A percentile compares a stretch with the other conserved stretches of the same genome.
Conservation (phyloP, 2,329 filamentous ascomycete genomes). For the Amphichorda felina region DNA sequence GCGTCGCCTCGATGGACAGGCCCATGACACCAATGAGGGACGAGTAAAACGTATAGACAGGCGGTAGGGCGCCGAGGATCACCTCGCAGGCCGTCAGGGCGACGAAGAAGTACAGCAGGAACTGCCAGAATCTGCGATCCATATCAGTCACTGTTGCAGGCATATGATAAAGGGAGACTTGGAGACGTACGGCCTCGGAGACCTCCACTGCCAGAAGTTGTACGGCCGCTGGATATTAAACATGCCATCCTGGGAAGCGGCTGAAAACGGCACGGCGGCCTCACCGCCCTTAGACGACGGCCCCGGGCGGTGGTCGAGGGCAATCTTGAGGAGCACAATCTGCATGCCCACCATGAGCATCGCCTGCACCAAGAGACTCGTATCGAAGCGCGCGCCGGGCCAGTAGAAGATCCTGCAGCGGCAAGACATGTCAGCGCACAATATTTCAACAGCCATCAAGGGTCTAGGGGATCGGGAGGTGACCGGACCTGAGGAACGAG, state of each 20-base stretch:
- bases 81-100: slow-evolving; percentile 52
- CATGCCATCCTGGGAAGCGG: slow-evolving; percentile 13
- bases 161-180: neutral
- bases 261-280: slow-evolving; percentile 49
- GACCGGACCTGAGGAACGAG: slow-evolving; percentile 47
- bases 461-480: neutral
- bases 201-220: slow-evolving; percentile 75
- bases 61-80: slow-evolving; percentile 45
- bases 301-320: slow-evolving; percentile 53
- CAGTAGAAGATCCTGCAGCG: slow-evolving; percentile 54
- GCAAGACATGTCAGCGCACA: slow-evolving; percentile 6
- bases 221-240: slow-evolving; percentile 47
- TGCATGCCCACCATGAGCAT: slow-evolving; percentile 56
- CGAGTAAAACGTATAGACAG: slow-evolving; percentile 55
- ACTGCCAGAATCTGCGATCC: slow-evolving; percentile 60
- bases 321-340: slow-evolving; percentile 52
- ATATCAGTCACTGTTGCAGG: too few relatives aligned
- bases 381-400: slow-evolving; percentile 53
- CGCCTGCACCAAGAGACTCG: slow-evolving; percentile 50
- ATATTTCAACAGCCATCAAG: neutral
- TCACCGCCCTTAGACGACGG: slow-evolving; percentile 50
- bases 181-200: slow-evolving; percentile 47
- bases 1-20: slow-evolving; percentile 66
- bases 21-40: slow-evolving; percentile 61
- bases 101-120: slow-evolving; percentile 55